Conservation (phyloP, 257 asterid genomes). For the Euphrasia confusa region DNA sequence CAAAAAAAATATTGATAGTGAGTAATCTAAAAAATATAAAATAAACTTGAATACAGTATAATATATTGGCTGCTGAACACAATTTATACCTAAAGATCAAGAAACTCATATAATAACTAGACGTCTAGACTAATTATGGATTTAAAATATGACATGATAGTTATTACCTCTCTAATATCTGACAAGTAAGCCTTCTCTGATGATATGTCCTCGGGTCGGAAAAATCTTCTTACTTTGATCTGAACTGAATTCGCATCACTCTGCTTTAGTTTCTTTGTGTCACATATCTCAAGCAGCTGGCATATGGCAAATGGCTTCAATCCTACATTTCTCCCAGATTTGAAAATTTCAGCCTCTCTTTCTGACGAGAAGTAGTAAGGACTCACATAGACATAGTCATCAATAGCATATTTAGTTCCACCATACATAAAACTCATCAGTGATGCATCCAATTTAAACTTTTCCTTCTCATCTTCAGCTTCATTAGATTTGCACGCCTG, state of each 20-base stretch:
- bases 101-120: constrained; percentile 8
- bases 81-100: constrained; percentile 10
- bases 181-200: constrained; percentile 73
- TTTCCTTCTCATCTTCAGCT: constrained; percentile 36
- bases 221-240: constrained; percentile 73
- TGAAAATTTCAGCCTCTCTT: constrained; percentile 55
- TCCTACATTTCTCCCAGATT: constrained; percentile 91
- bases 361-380: constrained; percentile 56
- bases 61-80: not conserved
- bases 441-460: constrained; percentile 45
- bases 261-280: constrained; percentile 37
- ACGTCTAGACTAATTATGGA: not conserved
- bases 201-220: constrained; percentile 84
- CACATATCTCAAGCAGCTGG: constrained; percentile 66
- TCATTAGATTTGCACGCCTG: constrained; percentile 54
- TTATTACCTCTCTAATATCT: constrained; percentile 78
- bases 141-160: constrained; percentile 14
- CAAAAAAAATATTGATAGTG: constrained; percentile 12
- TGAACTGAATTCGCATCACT: constrained; percentile 37
- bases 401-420: constrained; percentile 54
- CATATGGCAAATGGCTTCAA: constrained; percentile 68
- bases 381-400: constrained; percentile 69
- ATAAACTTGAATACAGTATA: not conserved
- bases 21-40: constrained; percentile 9
- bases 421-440: constrained; percentile 43